Percentiles rank a stretch among this genome's conserved stretches.
Conservation (phyloP, 345 rosid species). For the Gossypium turneri region DNA sequence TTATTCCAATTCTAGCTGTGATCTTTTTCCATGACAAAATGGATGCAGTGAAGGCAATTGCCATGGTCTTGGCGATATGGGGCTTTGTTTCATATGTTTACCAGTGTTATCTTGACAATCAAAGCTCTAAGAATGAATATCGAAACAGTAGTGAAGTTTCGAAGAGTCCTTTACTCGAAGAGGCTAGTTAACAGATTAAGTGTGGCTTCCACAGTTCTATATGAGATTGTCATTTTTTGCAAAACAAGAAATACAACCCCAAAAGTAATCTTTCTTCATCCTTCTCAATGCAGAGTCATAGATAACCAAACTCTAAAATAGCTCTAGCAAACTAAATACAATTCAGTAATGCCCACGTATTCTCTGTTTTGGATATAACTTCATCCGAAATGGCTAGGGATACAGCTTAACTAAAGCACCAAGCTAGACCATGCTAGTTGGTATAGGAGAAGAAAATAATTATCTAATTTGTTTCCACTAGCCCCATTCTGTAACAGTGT, state of each 20-base stretch:
- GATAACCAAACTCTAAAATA: background rate
- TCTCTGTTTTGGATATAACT: no score
- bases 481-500: no score
- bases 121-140: constrained; percentile 11
- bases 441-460: no score
- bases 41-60: constrained; percentile 55
- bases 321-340: background rate
- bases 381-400: no score
- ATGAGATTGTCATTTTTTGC: background rate
- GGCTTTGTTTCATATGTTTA: constrained; percentile 44
- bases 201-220: background rate
- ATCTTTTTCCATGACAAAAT: constrained; percentile 48
- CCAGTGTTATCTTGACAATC: constrained; percentile 12
- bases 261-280: constrained; percentile 7
- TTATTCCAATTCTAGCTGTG: constrained; percentile 53
- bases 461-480: no score
- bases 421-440: no score
- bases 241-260: constrained; percentile 1
- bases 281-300: background rate
- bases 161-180: constrained; percentile 13
- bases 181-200: background rate
- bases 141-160: constrained; percentile 13
- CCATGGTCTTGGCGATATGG: constrained; percentile 65
- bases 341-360: background rate
- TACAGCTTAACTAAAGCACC: no score